Evolutionary conservation across 805 yeast genomes (phyloP), one percentile per base, ranked within the genome.

Genomic region (Kodamaea lidongshanica): DNA sequence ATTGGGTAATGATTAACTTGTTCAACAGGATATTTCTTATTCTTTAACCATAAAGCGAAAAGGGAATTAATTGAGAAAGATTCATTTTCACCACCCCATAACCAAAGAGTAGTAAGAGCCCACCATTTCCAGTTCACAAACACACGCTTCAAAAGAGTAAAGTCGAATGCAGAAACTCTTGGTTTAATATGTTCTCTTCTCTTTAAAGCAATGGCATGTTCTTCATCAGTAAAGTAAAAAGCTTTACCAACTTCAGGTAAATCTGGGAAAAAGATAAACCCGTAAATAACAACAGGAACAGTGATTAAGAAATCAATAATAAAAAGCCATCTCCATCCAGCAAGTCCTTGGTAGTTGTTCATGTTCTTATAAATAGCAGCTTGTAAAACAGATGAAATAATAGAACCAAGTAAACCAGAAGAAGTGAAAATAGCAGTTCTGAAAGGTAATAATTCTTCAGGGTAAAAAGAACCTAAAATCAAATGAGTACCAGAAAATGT

Each of bases 221-320:
- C 74, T 19, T 58, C 62, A 12, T 56, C 54, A 13, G 46, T 46
- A 39, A 71, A 66, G 33, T 63, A 61, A 36, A 54, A 55, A 5
- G 49, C 42, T 22, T 46, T 38, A 50, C 53, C 37, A 2, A 44
- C 48, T n/a, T 65, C 70, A 7, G 79, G 79, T 17, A 58, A 46
- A 44, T 76, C 80, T 8, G 84, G 84, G 47, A 77, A 73, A 33
- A 67, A 67, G 3, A 78, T 27, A 22, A 72, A 60, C 1, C 84
- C 82, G 39, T 68, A 74, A 4, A 74, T 20, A 3, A 72, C 69
- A 32, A 77, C 68, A 2, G 80, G 80, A 3, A 76, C 44, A 1
- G 82, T 74, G 25, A 76, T 61, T 18, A 72, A 43, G 40, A 73
- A 75, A 50, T 77, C 81, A 38, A 77, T 72, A 25, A 77, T 70